Evolutionary conservation across 2,329 filamentous ascomycete genomes (phyloP).

Genomic region (Pyrenophora seminiperda): DNA sequence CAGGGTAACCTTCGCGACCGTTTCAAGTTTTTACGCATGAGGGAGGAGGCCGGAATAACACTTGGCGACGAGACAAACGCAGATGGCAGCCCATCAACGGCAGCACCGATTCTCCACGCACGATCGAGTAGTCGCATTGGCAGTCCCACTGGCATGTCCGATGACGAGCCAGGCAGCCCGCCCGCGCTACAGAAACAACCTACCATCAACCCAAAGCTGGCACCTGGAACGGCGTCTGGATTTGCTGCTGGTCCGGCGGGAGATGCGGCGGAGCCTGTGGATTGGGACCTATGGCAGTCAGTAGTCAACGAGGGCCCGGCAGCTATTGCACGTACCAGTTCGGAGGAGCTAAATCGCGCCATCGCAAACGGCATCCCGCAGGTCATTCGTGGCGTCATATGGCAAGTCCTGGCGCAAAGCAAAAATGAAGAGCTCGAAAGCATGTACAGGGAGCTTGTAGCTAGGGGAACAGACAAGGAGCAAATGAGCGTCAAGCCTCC

Average conservation of each 20-base stretch:
- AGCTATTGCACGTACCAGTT: conserved; percentile 83
- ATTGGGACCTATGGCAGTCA: conserved; percentile 98
- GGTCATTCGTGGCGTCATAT: conserved; percentile 96
- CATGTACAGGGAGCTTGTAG: conserved; percentile 81
- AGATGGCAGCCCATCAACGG: conserved; percentile 46
- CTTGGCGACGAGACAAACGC: conserved; percentile 54
- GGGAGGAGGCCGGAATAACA: conserved; percentile 51
- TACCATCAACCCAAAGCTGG: conserved; percentile 70
- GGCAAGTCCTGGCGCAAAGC: conserved; percentile 95
- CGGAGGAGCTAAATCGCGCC: conserved; percentile 86
- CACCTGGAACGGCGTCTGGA: conserved; percentile 85
- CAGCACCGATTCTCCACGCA: conserved; percentile 44
- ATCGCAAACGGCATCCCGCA: conserved; percentile 93
- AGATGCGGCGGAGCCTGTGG: conserved; percentile 73
- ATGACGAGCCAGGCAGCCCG: conserved; percentile 46
- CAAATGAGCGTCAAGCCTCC: conserved; percentile 33
- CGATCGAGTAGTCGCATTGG: conserved; percentile 49
- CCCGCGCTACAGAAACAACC: conserved; percentile 58
- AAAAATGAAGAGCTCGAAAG: conserved; percentile 88
- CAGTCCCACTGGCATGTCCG: conserved; percentile 56
- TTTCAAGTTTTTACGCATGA: conserved; percentile 53
- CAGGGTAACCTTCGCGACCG: conserved; percentile 53
- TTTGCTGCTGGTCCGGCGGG: conserved; percentile 76
- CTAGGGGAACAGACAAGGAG: conserved; percentile 81
- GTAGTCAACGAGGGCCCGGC: conserved; percentile 93